Evolutionary conservation across 768 basidiomycete species (phyloP), one percentile per base, ranked within the genome.

Genomic region (Royoungia palumana): DNA sequence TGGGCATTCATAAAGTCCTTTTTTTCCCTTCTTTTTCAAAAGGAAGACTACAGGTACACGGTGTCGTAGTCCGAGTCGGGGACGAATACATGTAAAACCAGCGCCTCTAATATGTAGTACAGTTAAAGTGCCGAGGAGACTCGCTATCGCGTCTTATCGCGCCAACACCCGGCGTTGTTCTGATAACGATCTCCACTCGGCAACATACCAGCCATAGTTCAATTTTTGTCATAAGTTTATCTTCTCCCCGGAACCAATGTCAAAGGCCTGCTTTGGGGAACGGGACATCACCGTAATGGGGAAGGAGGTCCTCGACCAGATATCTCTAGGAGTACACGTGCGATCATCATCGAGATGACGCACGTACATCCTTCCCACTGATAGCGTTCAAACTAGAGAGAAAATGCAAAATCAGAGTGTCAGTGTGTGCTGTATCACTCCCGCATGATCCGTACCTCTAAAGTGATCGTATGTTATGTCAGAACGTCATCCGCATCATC

Each of bases 361-460:
- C 47, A 22, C 40, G 16, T 14, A 32, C 46, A 13, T 39, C 41
- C 48, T 49, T 49, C 14, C 44, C 50, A 21, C 52, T 57, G 58
- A 60, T 65, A 49, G 48, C 51, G 40, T 63, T 57, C 49, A 35
- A n/a, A 17, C 63, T 65, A 36, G 20, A 41, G n/a, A 41, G n/a
- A 20, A 64, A 53, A 59, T 50, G 44, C 47, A 51, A 49, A 41
- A 63, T 63, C 62, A 63, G 60, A 54, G 24, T 25, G 5, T 25
- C 7, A 11, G 9, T 7, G 41, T 22, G 44, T 37, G 57, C 54
- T 42, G 40, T 46, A 60, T 65, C 57, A 57, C 8, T 19, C 28
- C 53, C 57, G 41, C 27, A 39, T 63, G 62, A 65, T 65, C 61
- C 63, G 58, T 47, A 64, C 62, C 63, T 53, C 41, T 32, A 32